Evolutionary conservation across 2,329 filamentous ascomycete genomes (phyloP), one percentile per base, ranked within the genome.

Genomic region (Erysiphe pulchra): DNA sequence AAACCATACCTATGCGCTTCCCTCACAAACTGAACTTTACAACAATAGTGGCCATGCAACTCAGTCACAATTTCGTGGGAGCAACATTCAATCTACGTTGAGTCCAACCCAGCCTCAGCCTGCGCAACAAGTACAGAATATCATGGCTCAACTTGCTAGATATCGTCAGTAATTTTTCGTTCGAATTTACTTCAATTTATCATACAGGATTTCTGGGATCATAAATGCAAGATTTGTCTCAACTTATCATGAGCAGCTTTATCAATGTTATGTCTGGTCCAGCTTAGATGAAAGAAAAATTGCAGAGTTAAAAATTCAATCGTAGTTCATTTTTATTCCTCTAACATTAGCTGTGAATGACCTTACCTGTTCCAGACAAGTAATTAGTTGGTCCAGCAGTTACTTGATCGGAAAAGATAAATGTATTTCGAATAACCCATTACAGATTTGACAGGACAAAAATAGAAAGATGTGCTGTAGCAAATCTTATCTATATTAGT

Each of bases 121-220:
- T 12, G 63, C 65, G 9, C 64, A 75, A 12, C 66, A 74, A 45
- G 67, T 84, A 53, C 71, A 78, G 57, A 78, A 80, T 53, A 81
- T 85, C 45, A 79, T 85, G 71, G 75, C 77, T 13, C 75, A 81
- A 54, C 62, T 84, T 48, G 71, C 76, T 42, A 73, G 70, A 52
- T 78, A 73, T 55, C 67, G 75, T 50, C 69, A 75, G 56, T 73
- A 47, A 50, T 36, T 7, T 24, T 13, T 38, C 10, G 16, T 31
- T 46, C 11, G 16, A 18, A 2, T 36, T 17, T 10, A 36, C 18
- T 45, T 12, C 24, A 38, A 45, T 28, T 24, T 13, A 24, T 14
- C 24, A 38, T 17, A 30, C 9, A 42, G 32, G 20, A 43, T 17
- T 41, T 30, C 39, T 44, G 33, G 30, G 36, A 42, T 39, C 32